Conservation (phyloP, 352 stramenopile genomes). For the Phytopythium vexans region DNA sequence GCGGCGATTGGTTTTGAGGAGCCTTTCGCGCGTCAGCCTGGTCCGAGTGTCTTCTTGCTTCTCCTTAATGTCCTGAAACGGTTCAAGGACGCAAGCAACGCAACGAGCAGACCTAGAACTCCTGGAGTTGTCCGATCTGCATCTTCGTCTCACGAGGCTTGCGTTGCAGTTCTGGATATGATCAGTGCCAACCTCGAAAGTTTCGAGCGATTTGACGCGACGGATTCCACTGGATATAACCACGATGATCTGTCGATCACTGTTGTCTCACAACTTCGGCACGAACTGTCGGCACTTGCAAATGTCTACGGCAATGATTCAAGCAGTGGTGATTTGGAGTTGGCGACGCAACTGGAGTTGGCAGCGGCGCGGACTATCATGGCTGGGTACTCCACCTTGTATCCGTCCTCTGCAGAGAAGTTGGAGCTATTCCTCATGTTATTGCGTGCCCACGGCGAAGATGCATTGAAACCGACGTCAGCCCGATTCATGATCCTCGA, state of each 20-base stretch:
- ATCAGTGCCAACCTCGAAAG: slow-evolving; percentile 68
- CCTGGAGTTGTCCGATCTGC: neutral
- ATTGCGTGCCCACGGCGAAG: slow-evolving; percentile 36
- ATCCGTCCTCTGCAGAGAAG: slow-evolving; percentile 58
- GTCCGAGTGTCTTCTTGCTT: slow-evolving; percentile 42
- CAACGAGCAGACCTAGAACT: neutral
- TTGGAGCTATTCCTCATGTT: slow-evolving; percentile 64
- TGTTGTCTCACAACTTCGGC: slow-evolving; percentile 32
- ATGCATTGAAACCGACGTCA: slow-evolving; percentile 23
- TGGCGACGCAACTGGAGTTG: slow-evolving; percentile 30
- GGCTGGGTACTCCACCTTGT: slow-evolving; percentile 57
- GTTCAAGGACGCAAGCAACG: slow-evolving; percentile 15
- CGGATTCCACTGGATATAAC: slow-evolving; percentile 10
- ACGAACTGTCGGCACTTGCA: slow-evolving; percentile 49
- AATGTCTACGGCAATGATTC: slow-evolving; percentile 16
- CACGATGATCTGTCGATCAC: slow-evolving; percentile 37
- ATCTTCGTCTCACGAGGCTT: slow-evolving; percentile 11
- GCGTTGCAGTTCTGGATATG: slow-evolving; percentile 44
- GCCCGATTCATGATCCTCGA: slow-evolving; percentile 52
- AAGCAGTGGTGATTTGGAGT: neutral
- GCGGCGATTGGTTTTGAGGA: slow-evolving; percentile 56
- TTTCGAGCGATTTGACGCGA: slow-evolving; percentile 53
- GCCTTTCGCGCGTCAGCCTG: slow-evolving; percentile 71
- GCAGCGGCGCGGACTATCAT: slow-evolving; percentile 68
- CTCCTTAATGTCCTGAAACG: slow-evolving; percentile 47